A percentile compares a stretch with the other conserved stretches of the same genome.
phyloP scores from a whole-genome alignment of 75 land plant species.

The Isoetes taiwanensis region DNA sequence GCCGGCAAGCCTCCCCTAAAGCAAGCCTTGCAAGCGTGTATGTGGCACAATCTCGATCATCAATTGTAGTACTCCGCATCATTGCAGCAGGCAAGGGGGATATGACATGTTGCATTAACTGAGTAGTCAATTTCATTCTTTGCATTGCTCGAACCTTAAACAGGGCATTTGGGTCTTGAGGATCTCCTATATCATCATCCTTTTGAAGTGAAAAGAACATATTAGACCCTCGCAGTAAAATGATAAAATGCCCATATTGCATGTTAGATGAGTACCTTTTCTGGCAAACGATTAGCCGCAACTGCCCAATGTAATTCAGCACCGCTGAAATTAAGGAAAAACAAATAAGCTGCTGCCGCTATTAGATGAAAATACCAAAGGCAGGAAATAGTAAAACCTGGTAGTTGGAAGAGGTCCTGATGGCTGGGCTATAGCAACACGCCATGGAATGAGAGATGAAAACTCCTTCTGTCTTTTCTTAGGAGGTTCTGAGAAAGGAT shows the following conservation, averaged over 20 bases:
- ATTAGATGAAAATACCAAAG: too few relatives aligned
- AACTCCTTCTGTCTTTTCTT: too few relatives aligned
- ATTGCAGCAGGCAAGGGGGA: constrained; percentile 25
- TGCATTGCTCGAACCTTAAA: constrained; percentile 17
- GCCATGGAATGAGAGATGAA: too few relatives aligned
- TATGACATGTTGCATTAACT: constrained; percentile 33
- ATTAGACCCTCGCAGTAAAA: neutral
- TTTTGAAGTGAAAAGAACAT: neutral
- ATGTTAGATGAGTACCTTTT: constrained; percentile 11
- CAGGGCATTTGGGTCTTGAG: constrained; percentile 9
- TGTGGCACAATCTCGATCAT: constrained; percentile 20
- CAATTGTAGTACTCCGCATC: constrained; percentile 10
- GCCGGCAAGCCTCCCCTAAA: constrained; percentile 31
- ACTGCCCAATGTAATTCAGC: constrained; percentile 20
- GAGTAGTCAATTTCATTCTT: constrained; percentile 33
- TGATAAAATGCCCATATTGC: neutral
- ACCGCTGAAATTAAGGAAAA: too few relatives aligned
- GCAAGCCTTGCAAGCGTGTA: constrained; percentile 28
- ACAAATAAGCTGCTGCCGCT: too few relatives aligned
- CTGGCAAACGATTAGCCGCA: constrained; percentile 23
- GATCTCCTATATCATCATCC: constrained; percentile 19
- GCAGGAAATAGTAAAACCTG: too few relatives aligned
- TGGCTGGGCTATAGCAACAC: too few relatives aligned
- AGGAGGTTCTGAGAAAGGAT: too few relatives aligned
- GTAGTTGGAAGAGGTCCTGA: too few relatives aligned